Evolutionary conservation across 164 flowering plant species (phyloP).

Genomic region (Aristolochia fimbriata): DNA sequence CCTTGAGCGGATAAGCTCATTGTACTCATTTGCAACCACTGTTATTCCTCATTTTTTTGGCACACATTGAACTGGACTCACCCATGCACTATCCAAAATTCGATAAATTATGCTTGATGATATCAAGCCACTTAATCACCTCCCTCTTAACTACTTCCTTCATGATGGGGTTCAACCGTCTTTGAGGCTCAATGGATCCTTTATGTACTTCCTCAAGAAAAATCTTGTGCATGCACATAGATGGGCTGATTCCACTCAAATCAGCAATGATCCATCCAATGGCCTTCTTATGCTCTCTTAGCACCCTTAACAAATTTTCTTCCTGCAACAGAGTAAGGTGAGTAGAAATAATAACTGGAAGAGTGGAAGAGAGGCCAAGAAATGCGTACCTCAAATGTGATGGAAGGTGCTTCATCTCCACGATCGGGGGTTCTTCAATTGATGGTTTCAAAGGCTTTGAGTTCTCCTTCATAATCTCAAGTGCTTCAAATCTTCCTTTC

Average conservation of each 20-base stretch:
- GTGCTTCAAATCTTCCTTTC: too few species aligned
- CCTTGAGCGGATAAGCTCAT: neutral
- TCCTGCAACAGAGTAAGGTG: neutral
- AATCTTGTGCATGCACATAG: neutral
- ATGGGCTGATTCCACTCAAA: neutral
- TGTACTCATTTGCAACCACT: neutral
- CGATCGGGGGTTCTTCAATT: neutral
- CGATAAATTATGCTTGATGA: neutral
- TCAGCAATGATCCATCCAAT: neutral
- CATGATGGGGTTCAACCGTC: neutral
- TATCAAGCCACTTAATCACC: neutral
- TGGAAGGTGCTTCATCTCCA: neutral
- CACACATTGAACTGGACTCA: neutral
- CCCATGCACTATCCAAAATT: neutral
- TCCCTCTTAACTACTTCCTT: constrained; percentile 2
- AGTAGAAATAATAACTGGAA: neutral
- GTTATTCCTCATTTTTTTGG: neutral
- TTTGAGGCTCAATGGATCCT: neutral
- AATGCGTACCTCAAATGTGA: neutral
- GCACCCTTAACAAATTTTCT: neutral
- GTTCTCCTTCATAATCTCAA: too few species aligned
- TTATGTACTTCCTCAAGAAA: neutral
- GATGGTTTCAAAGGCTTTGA: too few species aligned
- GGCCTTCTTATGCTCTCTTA: neutral
- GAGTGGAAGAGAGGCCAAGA: too few species aligned